Conservation (phyloP, 371 early-diverging fungal species). For the Lichtheimia ramosa region DNA sequence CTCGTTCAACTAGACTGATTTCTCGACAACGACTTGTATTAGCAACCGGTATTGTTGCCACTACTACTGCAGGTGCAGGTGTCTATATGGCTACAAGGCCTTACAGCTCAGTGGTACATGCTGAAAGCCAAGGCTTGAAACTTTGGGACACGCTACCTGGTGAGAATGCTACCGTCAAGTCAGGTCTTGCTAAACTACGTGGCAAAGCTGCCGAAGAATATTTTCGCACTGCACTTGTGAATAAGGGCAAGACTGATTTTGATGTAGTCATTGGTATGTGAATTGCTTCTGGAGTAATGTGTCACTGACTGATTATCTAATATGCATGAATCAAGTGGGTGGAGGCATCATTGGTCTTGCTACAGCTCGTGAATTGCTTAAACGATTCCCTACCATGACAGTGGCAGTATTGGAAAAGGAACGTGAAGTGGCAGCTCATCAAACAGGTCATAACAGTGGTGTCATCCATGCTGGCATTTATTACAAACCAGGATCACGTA, state of each 20-base stretch:
- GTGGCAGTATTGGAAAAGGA: conserved; percentile 52
- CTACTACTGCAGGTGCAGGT: conserved; percentile 27
- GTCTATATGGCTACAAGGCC: conserved; percentile 23
- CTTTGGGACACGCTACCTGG: conserved; percentile 47
- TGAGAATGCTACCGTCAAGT: conserved; percentile 44
- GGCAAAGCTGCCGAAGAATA: conserved; percentile 45
- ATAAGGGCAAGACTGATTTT: conserved; percentile 43
- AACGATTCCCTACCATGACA: conserved; percentile 46
- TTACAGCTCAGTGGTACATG: conserved; percentile 28
- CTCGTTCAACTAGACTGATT: conserved; percentile 33
- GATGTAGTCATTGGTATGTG: conserved; percentile 48
- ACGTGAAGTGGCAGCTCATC: conserved; percentile 52
- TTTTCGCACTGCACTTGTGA: conserved; percentile 38
- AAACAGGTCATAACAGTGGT: conserved; percentile 53
- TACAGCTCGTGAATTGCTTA: conserved; percentile 49
- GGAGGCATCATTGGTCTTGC: conserved; percentile 42
- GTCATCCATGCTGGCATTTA: conserved; percentile 55
- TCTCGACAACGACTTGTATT: conserved; percentile 23
- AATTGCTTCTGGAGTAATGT: too few species aligned
- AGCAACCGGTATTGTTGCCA: conserved; percentile 29
- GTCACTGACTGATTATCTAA: not conserved
- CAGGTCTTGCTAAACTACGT: conserved; percentile 44
- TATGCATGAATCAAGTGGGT: conserved; percentile 10
- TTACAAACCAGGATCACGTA: conserved; percentile 48
- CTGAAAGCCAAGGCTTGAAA: conserved; percentile 18